Base-by-base conservation (phyloP, 352 stramenopile species). In the Phytophthora citricola region DNA sequence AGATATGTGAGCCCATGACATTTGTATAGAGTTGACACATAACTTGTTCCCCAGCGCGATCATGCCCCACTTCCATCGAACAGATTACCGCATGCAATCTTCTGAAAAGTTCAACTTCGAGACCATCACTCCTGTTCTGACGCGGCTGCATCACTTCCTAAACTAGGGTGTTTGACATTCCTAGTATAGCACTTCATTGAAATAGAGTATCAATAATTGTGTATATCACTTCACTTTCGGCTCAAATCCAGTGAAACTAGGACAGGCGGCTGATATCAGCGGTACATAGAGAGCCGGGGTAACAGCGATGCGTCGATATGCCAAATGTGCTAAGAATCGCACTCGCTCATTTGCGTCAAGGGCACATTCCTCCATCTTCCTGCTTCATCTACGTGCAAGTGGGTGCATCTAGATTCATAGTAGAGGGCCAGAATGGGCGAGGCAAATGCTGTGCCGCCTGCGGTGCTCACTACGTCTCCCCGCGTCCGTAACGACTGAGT, bases 381-480 rank as follows among this genome's bases (percentile, higher is more conserved):
- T 38, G 27, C 32, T 29, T 53, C 29, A 47, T 44, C 48, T 26
- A 26, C 22, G 27, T 14, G 40, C 27, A 59, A 51, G 52, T 50
- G 51, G 15, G 52, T 59, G n/a, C 24, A 58, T 20, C 4, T 31
- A 4, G 24, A 6, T 45, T 9, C 36, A 58, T 32, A 40, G 34
- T 41, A 53, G 27, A 32, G 17, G 48, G 22, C 27, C 15, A 26
- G 17, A 48, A 82, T 82, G 74, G 63, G 61, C 54, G 71, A 78
- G 46, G 63, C 71, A n/a, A 73, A 44, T 20, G 51, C 49, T 22
- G 22, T 51, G 24, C 40, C 39, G 29, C 56, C 72, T 8, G 29
- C n/a, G 5, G 41, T 52, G 17, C 14, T 60, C 29, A 49, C 39
- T 43, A 15, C 45, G 5, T 58, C 44, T 29, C 36, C 38, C 6